Conservation (phyloP, 345 rosid species). For the Microthlaspi erraticum region DNA sequence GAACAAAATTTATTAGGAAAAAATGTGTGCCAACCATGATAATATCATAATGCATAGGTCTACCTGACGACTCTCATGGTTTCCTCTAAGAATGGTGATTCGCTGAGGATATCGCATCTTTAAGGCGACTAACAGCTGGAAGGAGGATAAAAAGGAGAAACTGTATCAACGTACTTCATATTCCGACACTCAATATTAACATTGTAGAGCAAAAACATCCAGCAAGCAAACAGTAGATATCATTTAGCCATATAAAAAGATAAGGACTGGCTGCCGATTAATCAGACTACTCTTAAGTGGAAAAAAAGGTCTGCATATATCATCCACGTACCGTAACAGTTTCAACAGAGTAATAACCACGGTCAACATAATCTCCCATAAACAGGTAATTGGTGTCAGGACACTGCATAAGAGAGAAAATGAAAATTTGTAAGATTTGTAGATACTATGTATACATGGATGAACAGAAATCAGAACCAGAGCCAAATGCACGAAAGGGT, state of each 20-base stretch:
- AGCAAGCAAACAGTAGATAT: conserved; percentile 1
- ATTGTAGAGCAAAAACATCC: not conserved
- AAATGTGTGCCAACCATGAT: conserved; percentile 17
- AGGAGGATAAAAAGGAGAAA: conserved; percentile 20
- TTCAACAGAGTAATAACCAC: conserved; percentile 97
- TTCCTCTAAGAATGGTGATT: conserved; percentile 95
- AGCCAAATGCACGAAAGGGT: conserved; percentile 24
- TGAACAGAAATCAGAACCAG: conserved; percentile 4
- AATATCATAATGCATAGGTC: conserved; percentile 2
- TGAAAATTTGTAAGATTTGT: conserved; percentile 1
- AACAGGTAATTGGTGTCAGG: conserved; percentile 95
- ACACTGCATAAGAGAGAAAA: conserved; percentile 56
- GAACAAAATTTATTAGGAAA: conserved; percentile 1
- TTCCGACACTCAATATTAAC: conserved; percentile 5
- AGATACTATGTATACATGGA: not conserved
- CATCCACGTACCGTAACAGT: conserved; percentile 76
- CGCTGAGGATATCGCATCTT: conserved; percentile 89
- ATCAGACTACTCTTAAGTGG: conserved; percentile 12
- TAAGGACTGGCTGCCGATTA: not conserved
- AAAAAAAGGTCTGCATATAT: not conserved
- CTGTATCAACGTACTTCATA: not conserved
- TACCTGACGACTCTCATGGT: conserved; percentile 99
- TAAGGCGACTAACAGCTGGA: conserved; percentile 83
- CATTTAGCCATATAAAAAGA: conserved; percentile 9
- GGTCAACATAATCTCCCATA: conserved; percentile 98